Evolutionary conservation across 192 early-diverging fungal genomes (phyloP).

Genomic region (Coemansia sp.): DNA sequence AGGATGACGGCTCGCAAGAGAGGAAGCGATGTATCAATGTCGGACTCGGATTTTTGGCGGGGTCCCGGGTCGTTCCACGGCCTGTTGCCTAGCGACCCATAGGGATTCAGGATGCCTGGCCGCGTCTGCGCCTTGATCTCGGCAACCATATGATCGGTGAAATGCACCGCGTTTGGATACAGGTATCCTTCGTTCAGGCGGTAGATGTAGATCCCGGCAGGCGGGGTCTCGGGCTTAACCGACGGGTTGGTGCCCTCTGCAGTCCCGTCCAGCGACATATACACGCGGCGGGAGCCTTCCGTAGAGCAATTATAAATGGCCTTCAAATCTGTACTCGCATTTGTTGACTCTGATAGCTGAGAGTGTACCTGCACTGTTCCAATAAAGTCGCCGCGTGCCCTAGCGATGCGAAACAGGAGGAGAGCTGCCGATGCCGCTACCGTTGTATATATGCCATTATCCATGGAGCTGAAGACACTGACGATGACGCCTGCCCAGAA

Average conservation of each 20-base stretch:
- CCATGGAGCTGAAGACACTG: conserved; percentile 58
- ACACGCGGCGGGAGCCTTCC: conserved; percentile 54
- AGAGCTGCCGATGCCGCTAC: conserved; percentile 70
- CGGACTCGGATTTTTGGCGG: conserved; percentile 43
- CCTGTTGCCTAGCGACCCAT: conserved; percentile 50
- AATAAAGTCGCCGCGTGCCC: conserved; percentile 48
- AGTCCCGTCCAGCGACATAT: conserved; percentile 65
- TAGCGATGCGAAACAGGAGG: conserved; percentile 76
- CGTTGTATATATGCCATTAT: conserved; percentile 78
- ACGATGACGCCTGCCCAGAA: conserved; percentile 56
- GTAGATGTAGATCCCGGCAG: conserved; percentile 47
- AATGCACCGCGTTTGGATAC: conserved; percentile 54
- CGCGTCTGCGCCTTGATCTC: conserved; percentile 53
- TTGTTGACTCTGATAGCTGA: background rate
- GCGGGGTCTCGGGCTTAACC: conserved; percentile 25
- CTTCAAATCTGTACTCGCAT: too few relatives aligned
- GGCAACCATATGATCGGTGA: conserved; percentile 54
- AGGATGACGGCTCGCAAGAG: conserved; percentile 71
- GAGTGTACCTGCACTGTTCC: conserved; percentile 45
- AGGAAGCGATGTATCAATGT: conserved; percentile 50
- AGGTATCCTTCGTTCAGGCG: conserved; percentile 51
- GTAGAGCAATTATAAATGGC: background rate
- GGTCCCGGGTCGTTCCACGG: conserved; percentile 61
- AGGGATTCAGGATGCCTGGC: conserved; percentile 45
- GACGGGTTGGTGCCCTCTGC: conserved; percentile 41